A percentile compares a stretch with the other conserved stretches of the same genome.
These are phyloP conservation scores for Trichoderma virens DNA, from an alignment of 495 filamentous ascomycete species.

Conservation along the genomic window DNA sequence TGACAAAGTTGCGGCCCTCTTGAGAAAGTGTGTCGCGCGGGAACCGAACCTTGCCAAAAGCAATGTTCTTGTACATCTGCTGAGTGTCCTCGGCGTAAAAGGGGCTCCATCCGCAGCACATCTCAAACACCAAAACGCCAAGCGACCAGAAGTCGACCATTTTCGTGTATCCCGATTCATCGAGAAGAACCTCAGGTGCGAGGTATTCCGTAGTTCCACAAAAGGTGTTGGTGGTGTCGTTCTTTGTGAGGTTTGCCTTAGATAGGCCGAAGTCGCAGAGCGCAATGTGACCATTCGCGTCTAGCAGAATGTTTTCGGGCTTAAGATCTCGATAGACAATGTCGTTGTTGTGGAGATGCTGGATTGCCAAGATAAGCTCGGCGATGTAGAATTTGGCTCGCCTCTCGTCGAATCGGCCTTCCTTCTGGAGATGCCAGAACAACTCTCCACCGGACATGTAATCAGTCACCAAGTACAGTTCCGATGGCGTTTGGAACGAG, in stretches of 20 bases:
- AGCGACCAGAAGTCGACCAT: constrained; percentile 99
- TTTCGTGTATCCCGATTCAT: constrained; percentile 97
- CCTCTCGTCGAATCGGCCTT: constrained; percentile 89
- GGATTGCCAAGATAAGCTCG: constrained; percentile 88
- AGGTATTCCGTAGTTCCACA: constrained; percentile 98
- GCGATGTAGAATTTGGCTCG: constrained; percentile 99
- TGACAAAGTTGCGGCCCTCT: constrained; percentile 95
- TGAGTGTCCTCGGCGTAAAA: constrained; percentile 99
- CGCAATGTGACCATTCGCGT: constrained; percentile 84
- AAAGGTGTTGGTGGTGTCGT: constrained; percentile 97
- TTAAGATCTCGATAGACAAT: constrained; percentile 98
- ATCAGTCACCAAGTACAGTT: constrained; percentile 97
- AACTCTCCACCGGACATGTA: constrained; percentile 99
- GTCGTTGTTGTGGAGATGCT: constrained; percentile 92
- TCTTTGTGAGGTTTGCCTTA: constrained; percentile 92
- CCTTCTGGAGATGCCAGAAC: constrained; percentile 98
- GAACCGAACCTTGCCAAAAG: constrained; percentile 96
- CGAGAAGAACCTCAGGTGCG: constrained; percentile 88
- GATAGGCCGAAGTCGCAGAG: constrained; percentile 96
- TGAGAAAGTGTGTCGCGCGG: constrained; percentile 87
- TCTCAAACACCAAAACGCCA: constrained; percentile 95
- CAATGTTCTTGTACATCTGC: constrained; percentile 99
- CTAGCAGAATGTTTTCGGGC: constrained; percentile 94
- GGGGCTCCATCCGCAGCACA: constrained; percentile 98
- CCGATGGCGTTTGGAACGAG: constrained; percentile 95